phyloP scores from a whole-genome alignment of 352 stramenopile genomes.

The Pseudoperonospora humuli region DNA sequence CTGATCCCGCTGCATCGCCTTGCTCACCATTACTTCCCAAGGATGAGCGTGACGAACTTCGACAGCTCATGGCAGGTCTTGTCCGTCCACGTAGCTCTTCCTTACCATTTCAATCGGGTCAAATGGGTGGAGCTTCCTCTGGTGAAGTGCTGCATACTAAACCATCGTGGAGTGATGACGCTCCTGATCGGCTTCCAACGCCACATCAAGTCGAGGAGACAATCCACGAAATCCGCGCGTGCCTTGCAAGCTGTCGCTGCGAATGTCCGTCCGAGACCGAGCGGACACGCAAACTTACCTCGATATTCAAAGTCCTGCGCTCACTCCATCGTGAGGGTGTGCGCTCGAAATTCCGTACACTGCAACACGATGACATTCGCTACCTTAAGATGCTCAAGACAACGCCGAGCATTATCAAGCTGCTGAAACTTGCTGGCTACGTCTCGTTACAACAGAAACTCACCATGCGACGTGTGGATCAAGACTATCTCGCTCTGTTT shows the following conservation, averaged over 20 bases:
- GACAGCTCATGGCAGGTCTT: slow-evolving; percentile 50
- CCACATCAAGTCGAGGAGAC: slow-evolving; percentile 38
- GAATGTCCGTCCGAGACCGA: slow-evolving; percentile 63
- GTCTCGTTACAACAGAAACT: slow-evolving; percentile 64
- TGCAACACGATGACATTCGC: slow-evolving; percentile 63
- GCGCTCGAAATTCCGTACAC: slow-evolving; percentile 54
- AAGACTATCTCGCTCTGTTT: slow-evolving; percentile 54
- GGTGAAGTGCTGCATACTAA: slow-evolving; percentile 29
- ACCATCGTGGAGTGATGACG: slow-evolving; percentile 54
- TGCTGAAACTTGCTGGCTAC: slow-evolving; percentile 72
- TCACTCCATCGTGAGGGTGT: slow-evolving; percentile 57
- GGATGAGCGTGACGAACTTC: slow-evolving; percentile 50
- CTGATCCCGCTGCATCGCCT: slow-evolving; percentile 10
- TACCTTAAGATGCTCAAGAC: slow-evolving; percentile 60
- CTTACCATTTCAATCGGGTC: slow-evolving; percentile 35
- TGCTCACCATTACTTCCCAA: slow-evolving; percentile 10
- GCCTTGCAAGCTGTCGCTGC: slow-evolving; percentile 43
- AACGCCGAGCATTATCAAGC: slow-evolving; percentile 65
- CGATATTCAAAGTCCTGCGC: slow-evolving; percentile 61
- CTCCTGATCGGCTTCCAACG: slow-evolving; percentile 27
- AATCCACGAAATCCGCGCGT: slow-evolving; percentile 42
- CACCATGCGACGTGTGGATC: slow-evolving; percentile 64
- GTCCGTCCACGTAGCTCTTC: slow-evolving; percentile 59
- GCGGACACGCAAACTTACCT: slow-evolving; percentile 51
- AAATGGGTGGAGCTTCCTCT: slow-evolving; percentile 28